Conservation (phyloP, 352 stramenopile genomes). For the Pythium periplocum region DNA sequence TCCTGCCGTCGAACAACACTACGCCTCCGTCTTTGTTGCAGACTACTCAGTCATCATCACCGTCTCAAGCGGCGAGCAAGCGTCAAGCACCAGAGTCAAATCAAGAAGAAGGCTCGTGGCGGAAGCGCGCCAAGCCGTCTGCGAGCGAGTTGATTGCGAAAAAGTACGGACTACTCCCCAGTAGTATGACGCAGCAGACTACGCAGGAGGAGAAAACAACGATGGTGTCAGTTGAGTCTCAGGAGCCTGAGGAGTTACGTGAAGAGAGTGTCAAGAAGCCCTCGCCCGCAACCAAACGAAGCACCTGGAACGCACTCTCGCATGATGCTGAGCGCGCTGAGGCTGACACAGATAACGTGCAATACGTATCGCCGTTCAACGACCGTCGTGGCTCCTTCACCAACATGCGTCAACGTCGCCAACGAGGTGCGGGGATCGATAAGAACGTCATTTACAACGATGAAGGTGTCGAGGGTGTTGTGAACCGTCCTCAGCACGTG, state of each 20-base stretch:
- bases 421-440: slow-evolving; percentile 8
- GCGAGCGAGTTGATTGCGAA: slow-evolving; percentile 44
- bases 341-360: too few relatives aligned
- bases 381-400: slow-evolving; percentile 1
- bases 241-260: too few relatives aligned
- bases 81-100: background rate
- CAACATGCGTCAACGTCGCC: slow-evolving; percentile 3
- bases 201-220: background rate
- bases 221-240: too few relatives aligned
- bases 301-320: too few relatives aligned
- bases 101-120: background rate
- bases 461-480: slow-evolving; percentile 11
- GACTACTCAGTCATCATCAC: too few relatives aligned
- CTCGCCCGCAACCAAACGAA: too few relatives aligned
- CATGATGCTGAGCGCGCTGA: too few relatives aligned
- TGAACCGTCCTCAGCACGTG: slow-evolving; percentile 29
- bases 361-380: too few relatives aligned
- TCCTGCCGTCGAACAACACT: slow-evolving; percentile 22
- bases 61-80: slow-evolving; percentile 6
- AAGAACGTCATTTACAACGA: slow-evolving; percentile 38
- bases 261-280: too few relatives aligned
- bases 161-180: slow-evolving; percentile 54
- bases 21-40: background rate
- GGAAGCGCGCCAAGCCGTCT: slow-evolving; percentile 18
- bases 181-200: slow-evolving; percentile 4